Evolutionary conservation across 139 green algal species (phyloP), one percentile per base, ranked within the genome.

Genomic region (Bryopsis sp.): DNA sequence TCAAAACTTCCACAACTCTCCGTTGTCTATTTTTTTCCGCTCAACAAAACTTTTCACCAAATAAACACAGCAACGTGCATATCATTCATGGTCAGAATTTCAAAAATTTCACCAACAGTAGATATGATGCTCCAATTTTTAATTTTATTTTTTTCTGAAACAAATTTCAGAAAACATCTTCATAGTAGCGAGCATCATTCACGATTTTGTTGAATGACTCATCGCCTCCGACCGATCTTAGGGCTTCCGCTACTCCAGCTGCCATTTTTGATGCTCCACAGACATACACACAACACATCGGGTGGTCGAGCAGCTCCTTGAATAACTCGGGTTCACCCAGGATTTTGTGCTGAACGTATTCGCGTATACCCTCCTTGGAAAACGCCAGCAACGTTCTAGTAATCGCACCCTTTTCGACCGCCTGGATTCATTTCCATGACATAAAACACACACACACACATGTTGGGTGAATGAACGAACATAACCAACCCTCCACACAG

Each of bases 111-210:
- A n/a, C n/a, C n/a, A n/a, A n/a, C n/a, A n/a, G n/a, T n/a, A n/a
- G n/a, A n/a, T n/a, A n/a, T n/a, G n/a, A n/a, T n/a, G n/a, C n/a
- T n/a, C n/a, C n/a, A n/a, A n/a, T n/a, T n/a, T n/a, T n/a, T n/a
- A n/a, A n/a, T n/a, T n/a, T n/a, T n/a, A n/a, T n/a, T n/a, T n/a
- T n/a, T n/a, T n/a, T n/a, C n/a, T n/a, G n/a, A n/a, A n/a, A n/a
- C n/a, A n/a, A n/a, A n/a, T n/a, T n/a, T 54, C 15, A 54, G 43
- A 78, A 78, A 29, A 78, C 73, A 36, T 78, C 73, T 60, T 78
- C 73, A 46, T 78, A 67, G 63, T 74, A 78, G 2, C 70, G 24
- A 1, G 61, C 46, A 0, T 24, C 32, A 46, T 67, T 15, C 62
- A 66, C 47, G 47, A 72, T 69, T 8, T 36, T 33, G 5, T 2